Conservation (phyloP, 2,329 filamentous ascomycete genomes). For the Ophiostoma ulmi region DNA sequence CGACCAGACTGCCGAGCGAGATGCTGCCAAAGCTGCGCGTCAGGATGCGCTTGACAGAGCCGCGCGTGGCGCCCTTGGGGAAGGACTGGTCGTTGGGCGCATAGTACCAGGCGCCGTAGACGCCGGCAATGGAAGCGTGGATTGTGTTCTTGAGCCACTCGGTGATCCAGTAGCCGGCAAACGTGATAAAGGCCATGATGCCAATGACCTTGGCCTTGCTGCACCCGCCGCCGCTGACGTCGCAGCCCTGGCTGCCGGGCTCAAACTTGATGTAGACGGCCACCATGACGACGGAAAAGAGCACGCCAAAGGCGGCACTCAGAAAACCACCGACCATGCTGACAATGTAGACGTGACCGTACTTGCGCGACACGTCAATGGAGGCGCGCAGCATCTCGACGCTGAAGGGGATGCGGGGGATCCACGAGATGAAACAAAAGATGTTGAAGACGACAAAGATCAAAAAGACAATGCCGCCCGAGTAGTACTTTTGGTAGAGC, state of each 20-base stretch:
- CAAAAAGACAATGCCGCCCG: constrained; percentile 81
- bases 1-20: constrained; percentile 74
- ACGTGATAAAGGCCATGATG: constrained; percentile 78
- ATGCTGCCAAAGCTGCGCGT: constrained; percentile 94
- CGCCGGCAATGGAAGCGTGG: constrained; percentile 78
- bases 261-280: constrained; percentile 81
- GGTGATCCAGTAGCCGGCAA: constrained; percentile 88
- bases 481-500: constrained; percentile 69
- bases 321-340: constrained; percentile 76
- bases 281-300: constrained; percentile 81
- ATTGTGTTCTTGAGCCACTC: constrained; percentile 94
- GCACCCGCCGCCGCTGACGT: constrained; percentile 56
- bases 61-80: constrained; percentile 72
- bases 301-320: constrained; percentile 71
- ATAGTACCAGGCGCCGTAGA: constrained; percentile 95
- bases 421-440: constrained; percentile 84
- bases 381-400: constrained; percentile 82
- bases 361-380: constrained; percentile 77
- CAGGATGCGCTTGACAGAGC: constrained; percentile 73
- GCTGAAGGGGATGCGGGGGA: constrained; percentile 82
- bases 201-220: constrained; percentile 75
- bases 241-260: constrained; percentile 53
- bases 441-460: constrained; percentile 75
- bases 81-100: constrained; percentile 53
- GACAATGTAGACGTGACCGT: constrained; percentile 81